Base-by-base conservation (phyloP, 805 yeast species). In the Metschnikowia similis region DNA sequence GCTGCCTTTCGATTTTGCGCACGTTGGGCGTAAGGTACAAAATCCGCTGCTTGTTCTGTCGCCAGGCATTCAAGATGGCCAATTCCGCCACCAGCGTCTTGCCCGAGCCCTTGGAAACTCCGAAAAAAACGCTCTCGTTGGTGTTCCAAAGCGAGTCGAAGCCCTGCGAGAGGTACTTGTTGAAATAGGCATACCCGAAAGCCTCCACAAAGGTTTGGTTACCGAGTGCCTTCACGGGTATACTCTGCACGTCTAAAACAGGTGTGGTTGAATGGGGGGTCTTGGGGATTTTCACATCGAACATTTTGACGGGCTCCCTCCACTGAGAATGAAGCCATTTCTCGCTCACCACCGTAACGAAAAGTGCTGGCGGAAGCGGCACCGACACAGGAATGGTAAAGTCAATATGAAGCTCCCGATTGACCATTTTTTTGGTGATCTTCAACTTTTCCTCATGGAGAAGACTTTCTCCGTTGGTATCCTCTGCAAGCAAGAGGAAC, bases 291-390 rank as follows among this genome's bases (percentile, higher is more conserved):
- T 67, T 71, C 48, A 87, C 55, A 21, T 70, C 62, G 31, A 73
- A 69, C 52, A 89, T 67, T 49, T 81, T 65, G 1, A 89, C 72
- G 0, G 96, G 88, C 1, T 78, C 62, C 51, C 78, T 80, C 53
- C 76, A 72, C 48, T 80, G 87, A 50, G 89, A 81, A 53, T 88
- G 91, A 4, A 90, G 67, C 99, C 98, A 94, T 51, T 76, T 81
- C 50, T 91, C 96, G 50, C 96, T 89, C 2, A 86, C 66, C 10
- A 91, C 64, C 0, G 85, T 74, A 4, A 90, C 76, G 64, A 86
- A 89, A 55, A 85, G 83, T 56, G 82, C 84, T 0, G 97, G 96
- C 35, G 76, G 79, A 1, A 65, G 41, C 1, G 55, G 52, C 5
- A 35, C 52, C 21, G 52, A 48, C 0, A 84, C 49, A 0, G 86